Base-by-base conservation (phyloP, 495 filamentous ascomycete species). In the Chaetomium fimeti region DNA sequence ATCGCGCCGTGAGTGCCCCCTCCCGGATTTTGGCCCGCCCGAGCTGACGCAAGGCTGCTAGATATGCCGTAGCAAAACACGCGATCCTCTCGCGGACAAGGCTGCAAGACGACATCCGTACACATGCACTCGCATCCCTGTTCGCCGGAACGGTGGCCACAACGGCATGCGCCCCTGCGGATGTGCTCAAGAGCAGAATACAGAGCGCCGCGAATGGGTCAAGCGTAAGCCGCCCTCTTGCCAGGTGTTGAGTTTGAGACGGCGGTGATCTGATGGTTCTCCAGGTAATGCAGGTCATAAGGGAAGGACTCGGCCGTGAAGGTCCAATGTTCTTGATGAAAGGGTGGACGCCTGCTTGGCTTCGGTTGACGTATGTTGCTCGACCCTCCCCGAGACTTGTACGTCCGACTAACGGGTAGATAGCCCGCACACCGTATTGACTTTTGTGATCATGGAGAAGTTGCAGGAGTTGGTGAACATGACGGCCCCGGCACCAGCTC, bases 391-490 rank as follows among this genome's bases (percentile, higher is more conserved):
- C 42, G 8, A 13, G 9, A 12, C 18, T 13, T 38, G 13, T 47
- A 27, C 48, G n/a, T 20, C 18, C 28, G 13, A 24, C 63, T 60
- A 56, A 66, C 59, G 3, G 22, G 22, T 65, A n/a, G 29, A 25
- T n/a, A 75, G 75, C 20, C 76, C 76, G 0, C 76, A 78, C 58
- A 78, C 75, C 2, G 69, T 78, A 7, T 62, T 78, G 29, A 78
- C 72, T 57, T 78, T 78, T 51, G 66, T 78, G 3, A 75, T 78
- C 40, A 78, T 77, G 74, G 75, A 78, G 65, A 74, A 77, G 61
- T 64, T 78, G 54, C 70, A 75, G 36, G 62, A 70, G 40, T 53
- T 69, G 11, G 62, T 66, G 28, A 61, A 57, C 42, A 4, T 49
- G 51, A 61, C 29, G 5, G 18, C 49, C 27, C 16, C 64, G 3